phyloP scores from a whole-genome alignment of 345 rosid genomes.

The Turnera subulata region DNA sequence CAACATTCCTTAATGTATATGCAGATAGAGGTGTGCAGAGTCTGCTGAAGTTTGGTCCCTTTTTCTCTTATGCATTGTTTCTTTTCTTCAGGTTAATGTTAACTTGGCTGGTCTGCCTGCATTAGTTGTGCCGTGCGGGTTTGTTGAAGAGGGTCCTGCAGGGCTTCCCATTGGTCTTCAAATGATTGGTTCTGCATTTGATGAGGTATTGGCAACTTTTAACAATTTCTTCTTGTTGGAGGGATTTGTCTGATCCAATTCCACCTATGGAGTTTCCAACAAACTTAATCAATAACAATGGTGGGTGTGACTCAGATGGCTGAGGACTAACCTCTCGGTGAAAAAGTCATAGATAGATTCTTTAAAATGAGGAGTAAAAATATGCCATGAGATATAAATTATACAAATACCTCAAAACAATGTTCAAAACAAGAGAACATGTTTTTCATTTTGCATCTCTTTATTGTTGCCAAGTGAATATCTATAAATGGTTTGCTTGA shows the following conservation, averaged over 20 bases:
- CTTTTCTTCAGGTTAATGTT: constrained; percentile 72
- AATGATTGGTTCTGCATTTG: constrained; percentile 86
- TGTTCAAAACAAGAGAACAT: no score
- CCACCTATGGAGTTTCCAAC: no score
- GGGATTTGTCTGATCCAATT: neutral
- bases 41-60: neutral
- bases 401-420: no score
- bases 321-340: no score
- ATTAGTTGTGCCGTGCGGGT: constrained; percentile 84
- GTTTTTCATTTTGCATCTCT: no score
- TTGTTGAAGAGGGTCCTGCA: constrained; percentile 63
- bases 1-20: neutral
- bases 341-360: no score
- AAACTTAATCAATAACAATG: no score
- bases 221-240: neutral
- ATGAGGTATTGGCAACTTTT: constrained; percentile 49
- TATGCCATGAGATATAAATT: no score
- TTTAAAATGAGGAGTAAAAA: no score
- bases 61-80: constrained; percentile 9
- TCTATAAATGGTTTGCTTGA: no score
- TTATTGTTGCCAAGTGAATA: no score
- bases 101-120: constrained; percentile 92
- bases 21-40: neutral
- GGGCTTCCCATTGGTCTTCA: constrained; percentile 94
- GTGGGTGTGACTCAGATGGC: no score